Conservation (phyloP, 1,284 basidiomycete genomes). For the Microbotryum lychnidis-dioicae region DNA sequence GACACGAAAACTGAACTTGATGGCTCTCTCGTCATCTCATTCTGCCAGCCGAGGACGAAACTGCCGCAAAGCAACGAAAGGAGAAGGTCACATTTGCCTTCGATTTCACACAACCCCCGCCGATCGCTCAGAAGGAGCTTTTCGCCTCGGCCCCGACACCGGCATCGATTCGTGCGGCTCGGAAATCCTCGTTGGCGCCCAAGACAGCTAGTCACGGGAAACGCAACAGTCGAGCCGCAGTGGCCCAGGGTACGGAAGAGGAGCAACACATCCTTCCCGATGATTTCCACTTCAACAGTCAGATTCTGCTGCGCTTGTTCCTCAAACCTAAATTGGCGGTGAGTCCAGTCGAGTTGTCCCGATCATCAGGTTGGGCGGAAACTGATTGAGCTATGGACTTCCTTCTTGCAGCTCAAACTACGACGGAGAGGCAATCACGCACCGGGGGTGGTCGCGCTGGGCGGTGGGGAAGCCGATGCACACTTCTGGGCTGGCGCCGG, state of each 20-base stretch:
- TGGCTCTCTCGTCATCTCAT: not conserved
- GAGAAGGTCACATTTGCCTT: constrained; percentile 84
- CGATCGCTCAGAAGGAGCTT: constrained; percentile 59
- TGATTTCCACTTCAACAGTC: constrained; percentile 93
- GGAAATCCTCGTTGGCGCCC: constrained; percentile 35
- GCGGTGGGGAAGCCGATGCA: constrained; percentile 66
- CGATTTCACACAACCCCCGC: constrained; percentile 62
- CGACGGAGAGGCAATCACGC: constrained; percentile 10
- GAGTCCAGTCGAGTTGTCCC: not conserved
- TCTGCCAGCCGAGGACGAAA: not conserved
- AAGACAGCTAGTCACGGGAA: constrained; percentile 21
- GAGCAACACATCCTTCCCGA: constrained; percentile 80
- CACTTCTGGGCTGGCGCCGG: constrained; percentile 92
- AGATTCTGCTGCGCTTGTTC: constrained; percentile 82
- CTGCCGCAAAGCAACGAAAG: constrained; percentile 33
- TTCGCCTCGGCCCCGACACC: constrained; percentile 71
- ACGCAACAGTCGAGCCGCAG: constrained; percentile 32
- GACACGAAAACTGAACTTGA: too few relatives aligned
- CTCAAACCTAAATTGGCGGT: constrained; percentile 91
- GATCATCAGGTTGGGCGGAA: constrained; percentile 13
- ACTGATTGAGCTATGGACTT: not conserved
- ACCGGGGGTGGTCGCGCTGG: constrained; percentile 2
- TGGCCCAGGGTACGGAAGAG: constrained; percentile 43
- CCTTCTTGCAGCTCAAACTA: constrained; percentile 37
- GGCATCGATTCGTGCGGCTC: constrained; percentile 43